Conservation (phyloP, 2,329 filamentous ascomycete genomes). For the Sclerotinia trifoliorum region DNA sequence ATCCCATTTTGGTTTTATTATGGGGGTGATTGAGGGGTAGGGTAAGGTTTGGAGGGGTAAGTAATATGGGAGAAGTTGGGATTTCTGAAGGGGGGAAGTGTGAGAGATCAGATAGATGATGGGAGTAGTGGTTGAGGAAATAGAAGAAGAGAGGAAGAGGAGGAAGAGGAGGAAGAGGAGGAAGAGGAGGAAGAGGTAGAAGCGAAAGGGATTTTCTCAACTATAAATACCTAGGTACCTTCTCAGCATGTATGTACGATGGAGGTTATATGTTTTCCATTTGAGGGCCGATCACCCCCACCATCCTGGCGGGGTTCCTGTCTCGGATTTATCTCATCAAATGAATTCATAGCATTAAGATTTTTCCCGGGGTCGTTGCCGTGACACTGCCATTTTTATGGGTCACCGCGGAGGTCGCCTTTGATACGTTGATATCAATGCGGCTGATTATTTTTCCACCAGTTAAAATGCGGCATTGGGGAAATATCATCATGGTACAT, state of each 20-base stretch:
- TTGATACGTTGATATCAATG: slow-evolving; percentile 14
- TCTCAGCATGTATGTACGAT: too few relatives aligned
- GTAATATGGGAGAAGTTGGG: background rate
- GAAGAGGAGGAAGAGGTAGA: background rate
- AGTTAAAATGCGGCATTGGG: background rate
- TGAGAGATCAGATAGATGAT: background rate
- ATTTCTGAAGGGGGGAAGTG: background rate
- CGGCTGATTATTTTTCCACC: slow-evolving; percentile 22
- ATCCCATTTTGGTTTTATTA: slow-evolving; percentile 35
- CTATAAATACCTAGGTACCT: slow-evolving; percentile 21
- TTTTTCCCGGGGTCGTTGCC: background rate
- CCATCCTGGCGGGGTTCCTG: background rate
- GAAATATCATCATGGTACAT: background rate
- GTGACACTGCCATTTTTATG: slow-evolving; percentile 9
- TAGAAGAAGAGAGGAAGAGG: background rate
- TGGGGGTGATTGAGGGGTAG: background rate
- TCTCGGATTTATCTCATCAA: background rate
- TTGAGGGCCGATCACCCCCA: background rate
- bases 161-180: slow-evolving; percentile 1
- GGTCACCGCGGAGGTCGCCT: background rate
- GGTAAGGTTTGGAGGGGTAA: background rate
- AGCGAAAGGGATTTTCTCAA: background rate
- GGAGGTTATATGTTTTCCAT: background rate
- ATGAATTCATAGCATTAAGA: background rate
- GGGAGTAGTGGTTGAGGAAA: background rate